Evolutionary conservation across 352 stramenopile genomes (phyloP).

Genomic region (Thalassiosira pacifica): DNA sequence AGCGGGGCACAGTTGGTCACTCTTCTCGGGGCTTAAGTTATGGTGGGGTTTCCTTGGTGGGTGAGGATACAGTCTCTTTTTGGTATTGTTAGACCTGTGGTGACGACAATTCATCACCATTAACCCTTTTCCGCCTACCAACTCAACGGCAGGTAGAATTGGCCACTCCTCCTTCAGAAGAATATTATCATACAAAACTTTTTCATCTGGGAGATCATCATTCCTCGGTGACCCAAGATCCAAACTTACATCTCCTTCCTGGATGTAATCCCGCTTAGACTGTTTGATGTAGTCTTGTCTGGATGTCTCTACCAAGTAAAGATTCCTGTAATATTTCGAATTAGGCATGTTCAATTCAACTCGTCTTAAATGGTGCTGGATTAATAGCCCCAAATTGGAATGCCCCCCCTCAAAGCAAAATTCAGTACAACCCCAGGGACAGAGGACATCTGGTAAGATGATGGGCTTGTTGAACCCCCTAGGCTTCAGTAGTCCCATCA

Average conservation of each 20-base stretch:
- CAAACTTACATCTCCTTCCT: too few relatives aligned
- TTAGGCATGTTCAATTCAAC: constrained; percentile 32
- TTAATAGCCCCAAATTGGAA: constrained; percentile 21
- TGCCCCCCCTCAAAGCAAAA: constrained; percentile 22
- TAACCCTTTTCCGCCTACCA: constrained; percentile 6
- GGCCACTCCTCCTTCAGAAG: constrained; percentile 47
- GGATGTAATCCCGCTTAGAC: too few relatives aligned
- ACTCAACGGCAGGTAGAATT: constrained; percentile 7
- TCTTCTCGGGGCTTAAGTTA: constrained; percentile 28
- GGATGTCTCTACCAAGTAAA: constrained; percentile 38
- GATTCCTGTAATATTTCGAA: constrained; percentile 6
- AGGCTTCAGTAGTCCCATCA: neutral
- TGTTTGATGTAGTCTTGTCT: constrained; percentile 1
- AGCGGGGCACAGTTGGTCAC: constrained; percentile 25
- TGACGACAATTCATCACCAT: constrained; percentile 28
- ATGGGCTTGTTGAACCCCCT: neutral
- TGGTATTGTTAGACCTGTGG: constrained; percentile 9
- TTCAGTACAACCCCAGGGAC: constrained; percentile 44
- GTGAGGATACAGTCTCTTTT: constrained; percentile 30
- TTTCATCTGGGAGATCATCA: neutral
- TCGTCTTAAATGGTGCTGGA: constrained; percentile 38
- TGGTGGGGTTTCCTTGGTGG: constrained; percentile 14
- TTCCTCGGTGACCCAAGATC: too few relatives aligned
- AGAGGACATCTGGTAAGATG: constrained; percentile 39
- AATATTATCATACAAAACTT: constrained; percentile 23